A percentile compares a stretch with the other conserved stretches of the same genome.
Conservation (phyloP, 148 eudicot species). For the Dysphania ambrosioides region DNA sequence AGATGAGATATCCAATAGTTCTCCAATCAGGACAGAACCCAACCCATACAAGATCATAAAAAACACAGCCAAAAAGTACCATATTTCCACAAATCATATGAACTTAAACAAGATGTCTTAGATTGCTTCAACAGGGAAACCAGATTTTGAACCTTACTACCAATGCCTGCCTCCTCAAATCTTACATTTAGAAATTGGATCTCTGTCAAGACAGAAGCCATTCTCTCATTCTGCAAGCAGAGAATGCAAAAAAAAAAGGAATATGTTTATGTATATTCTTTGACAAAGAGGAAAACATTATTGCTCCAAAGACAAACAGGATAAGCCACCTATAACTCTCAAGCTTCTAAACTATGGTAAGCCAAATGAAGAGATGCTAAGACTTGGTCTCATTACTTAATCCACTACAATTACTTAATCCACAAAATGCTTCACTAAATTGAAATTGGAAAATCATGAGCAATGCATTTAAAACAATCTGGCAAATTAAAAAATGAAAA, state of each 20-base stretch:
- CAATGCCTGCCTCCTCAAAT: constrained; percentile 25
- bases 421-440: background rate
- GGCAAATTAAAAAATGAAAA: background rate
- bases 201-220: constrained; percentile 23
- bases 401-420: background rate
- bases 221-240: constrained; percentile 29
- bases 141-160: constrained; percentile 27
- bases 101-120: constrained; percentile 15
- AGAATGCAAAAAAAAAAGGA: constrained; percentile 4
- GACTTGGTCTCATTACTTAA: background rate
- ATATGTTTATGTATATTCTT: background rate
- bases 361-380: background rate
- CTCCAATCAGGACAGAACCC: background rate
- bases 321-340: background rate
- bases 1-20: background rate
- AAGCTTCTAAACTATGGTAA: background rate
- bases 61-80: background rate
- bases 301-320: background rate
- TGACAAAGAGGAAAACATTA: background rate
- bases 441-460: background rate
- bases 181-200: constrained; percentile 29
- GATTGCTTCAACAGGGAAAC: constrained; percentile 28
- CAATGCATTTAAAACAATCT: background rate
- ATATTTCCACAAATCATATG: background rate
- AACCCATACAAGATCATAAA: background rate